A percentile compares a stretch with the other conserved stretches of the same genome.
phyloP scores from a whole-genome alignment of 2,329 filamentous ascomycete species.

The Beauveria medogensis region DNA sequence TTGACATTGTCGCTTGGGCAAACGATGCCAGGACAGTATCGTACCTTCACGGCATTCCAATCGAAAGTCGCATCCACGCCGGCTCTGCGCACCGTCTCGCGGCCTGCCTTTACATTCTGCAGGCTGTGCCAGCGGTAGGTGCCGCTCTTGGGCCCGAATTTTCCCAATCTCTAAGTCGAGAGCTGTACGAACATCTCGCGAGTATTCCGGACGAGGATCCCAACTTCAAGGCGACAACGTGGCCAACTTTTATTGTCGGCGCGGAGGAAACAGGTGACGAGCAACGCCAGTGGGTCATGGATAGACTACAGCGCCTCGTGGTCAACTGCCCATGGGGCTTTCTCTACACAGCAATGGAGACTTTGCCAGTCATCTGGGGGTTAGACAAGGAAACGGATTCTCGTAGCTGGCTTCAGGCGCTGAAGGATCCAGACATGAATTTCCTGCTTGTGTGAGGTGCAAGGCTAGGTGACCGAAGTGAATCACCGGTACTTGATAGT shows the following conservation, averaged over 20 bases:
- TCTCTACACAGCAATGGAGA: constrained; percentile 37
- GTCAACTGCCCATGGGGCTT: constrained; percentile 41
- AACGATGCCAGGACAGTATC: constrained; percentile 26
- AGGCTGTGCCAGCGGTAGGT: constrained; percentile 26
- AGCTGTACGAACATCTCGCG: constrained; percentile 39
- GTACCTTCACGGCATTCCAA: constrained; percentile 24
- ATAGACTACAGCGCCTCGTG: constrained; percentile 33
- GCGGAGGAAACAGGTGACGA: constrained; percentile 37
- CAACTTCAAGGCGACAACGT: constrained; percentile 48
- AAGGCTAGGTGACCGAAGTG: not conserved
- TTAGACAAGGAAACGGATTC: constrained; percentile 23
- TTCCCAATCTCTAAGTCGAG: constrained; percentile 30
- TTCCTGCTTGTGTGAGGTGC: constrained; percentile 34
- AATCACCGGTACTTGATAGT: not conserved
- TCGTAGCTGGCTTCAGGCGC: constrained; percentile 35
- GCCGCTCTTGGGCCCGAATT: constrained; percentile 21
- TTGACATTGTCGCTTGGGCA: constrained; percentile 36
- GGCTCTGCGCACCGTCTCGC: constrained; percentile 36
- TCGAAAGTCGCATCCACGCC: constrained; percentile 31
- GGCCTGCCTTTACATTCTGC: constrained; percentile 37
- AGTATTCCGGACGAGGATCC: constrained; percentile 40
- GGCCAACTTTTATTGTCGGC: constrained; percentile 49
- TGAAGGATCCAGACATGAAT: constrained; percentile 33
- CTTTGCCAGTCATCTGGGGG: constrained; percentile 36
- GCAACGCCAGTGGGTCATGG: constrained; percentile 40